These are phyloP conservation scores for Malassezia nana DNA, from an alignment of 1,284 basidiomycete genomes.

Conservation along the genomic window DNA sequence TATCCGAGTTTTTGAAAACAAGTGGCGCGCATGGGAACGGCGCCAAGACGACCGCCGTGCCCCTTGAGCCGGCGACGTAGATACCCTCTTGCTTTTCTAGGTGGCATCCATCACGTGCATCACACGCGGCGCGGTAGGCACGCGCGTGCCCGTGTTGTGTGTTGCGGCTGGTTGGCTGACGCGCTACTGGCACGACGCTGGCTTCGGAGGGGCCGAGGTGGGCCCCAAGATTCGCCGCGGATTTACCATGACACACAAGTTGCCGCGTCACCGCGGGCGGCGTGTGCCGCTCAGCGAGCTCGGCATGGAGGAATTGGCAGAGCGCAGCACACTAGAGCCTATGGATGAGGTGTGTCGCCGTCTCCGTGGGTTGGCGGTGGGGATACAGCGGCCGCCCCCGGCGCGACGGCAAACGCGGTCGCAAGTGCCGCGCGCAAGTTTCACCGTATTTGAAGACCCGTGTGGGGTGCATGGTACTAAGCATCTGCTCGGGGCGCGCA, in stretches of 20 bases:
- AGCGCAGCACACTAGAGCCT: not conserved
- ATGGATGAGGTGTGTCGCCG: constrained; percentile 2
- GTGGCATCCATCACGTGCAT: not conserved
- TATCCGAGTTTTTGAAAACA: not conserved
- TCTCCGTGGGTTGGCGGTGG: constrained; percentile 1
- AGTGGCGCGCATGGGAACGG: not conserved
- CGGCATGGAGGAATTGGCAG: not conserved
- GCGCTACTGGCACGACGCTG: not conserved
- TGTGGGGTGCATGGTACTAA: not conserved
- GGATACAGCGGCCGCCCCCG: not conserved
- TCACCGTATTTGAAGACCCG: constrained; percentile 11
- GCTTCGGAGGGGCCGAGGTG: too few species aligned
- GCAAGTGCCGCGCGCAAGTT: not conserved
- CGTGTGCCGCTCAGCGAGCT: constrained; percentile 14
- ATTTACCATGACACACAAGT: not conserved
- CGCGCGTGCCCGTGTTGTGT: not conserved
- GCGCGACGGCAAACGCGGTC: not conserved
- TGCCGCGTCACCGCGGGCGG: not conserved
- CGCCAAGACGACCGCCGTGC: not conserved
- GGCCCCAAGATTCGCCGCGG: too few species aligned
- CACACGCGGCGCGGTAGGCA: not conserved
- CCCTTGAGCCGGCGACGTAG: not conserved
- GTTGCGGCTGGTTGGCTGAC: not conserved
- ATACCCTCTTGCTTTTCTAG: not conserved
- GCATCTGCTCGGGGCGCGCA: not conserved